phyloP scores from a whole-genome alignment of 2,329 filamentous ascomycete species.

The Trichophyton simii region DNA sequence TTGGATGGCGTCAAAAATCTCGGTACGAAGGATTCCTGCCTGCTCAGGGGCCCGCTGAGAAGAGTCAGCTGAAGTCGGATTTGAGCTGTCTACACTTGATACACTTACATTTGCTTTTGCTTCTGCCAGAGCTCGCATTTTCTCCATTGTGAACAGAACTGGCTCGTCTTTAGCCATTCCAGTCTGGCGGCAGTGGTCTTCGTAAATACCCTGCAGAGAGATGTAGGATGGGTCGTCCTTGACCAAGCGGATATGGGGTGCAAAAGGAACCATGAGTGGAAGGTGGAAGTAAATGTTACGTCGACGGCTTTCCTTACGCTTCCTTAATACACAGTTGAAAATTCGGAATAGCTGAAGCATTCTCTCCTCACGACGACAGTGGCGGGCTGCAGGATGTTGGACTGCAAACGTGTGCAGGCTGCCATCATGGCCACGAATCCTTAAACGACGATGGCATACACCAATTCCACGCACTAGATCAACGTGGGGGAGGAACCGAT shows the following conservation, averaged over 20 bases:
- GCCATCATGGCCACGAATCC: constrained; percentile 93
- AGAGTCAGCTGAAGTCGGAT: constrained; percentile 18
- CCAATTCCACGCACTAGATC: constrained; percentile 84
- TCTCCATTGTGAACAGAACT: constrained; percentile 88
- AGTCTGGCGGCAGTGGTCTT: constrained; percentile 84
- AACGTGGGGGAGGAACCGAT: constrained; percentile 89
- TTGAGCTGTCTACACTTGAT: not conserved
- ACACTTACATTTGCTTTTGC: constrained; percentile 44
- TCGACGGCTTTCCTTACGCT: constrained; percentile 88
- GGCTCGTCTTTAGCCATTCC: constrained; percentile 90
- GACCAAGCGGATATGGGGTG: constrained; percentile 86
- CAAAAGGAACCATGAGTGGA: constrained; percentile 87
- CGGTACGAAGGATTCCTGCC: constrained; percentile 59
- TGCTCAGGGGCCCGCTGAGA: constrained; percentile 47
- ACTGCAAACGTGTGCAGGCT: constrained; percentile 95
- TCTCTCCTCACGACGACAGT: constrained; percentile 85
- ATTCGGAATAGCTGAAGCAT: constrained; percentile 95
- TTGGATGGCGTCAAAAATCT: constrained; percentile 91
- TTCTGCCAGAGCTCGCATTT: constrained; percentile 65
- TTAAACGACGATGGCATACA: constrained; percentile 80
- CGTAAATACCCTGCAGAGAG: constrained; percentile 85
- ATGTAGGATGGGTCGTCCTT: constrained; percentile 93
- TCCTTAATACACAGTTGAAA: constrained; percentile 81
- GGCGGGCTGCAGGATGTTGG: constrained; percentile 84
- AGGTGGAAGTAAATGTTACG: constrained; percentile 93